Evolutionary conservation across 345 rosid species (phyloP).

Genomic region (Carallia pectinifolia): DNA sequence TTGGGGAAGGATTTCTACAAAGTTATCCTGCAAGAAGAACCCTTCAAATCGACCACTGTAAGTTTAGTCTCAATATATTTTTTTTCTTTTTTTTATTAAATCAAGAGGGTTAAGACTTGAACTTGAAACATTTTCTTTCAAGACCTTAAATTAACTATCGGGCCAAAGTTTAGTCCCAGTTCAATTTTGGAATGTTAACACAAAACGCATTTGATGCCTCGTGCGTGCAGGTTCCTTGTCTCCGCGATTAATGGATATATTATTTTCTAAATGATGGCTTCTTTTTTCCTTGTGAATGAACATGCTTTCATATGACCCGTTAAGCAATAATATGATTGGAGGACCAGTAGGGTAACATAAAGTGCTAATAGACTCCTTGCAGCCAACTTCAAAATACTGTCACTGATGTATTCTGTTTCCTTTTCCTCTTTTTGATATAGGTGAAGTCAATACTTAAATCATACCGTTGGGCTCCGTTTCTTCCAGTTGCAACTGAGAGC

Average conservation of each 20-base stretch:
- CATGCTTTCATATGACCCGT: neutral
- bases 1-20: slow-evolving; percentile 77
- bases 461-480: slow-evolving; percentile 77
- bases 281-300: neutral
- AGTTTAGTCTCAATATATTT: slow-evolving; percentile 6
- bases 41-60: slow-evolving; percentile 78
- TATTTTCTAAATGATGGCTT: neutral
- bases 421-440: slow-evolving; percentile 30
- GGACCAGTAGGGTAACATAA: neutral
- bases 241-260: neutral
- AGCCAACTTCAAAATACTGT: neutral
- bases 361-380: neutral
- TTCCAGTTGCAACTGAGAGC: slow-evolving; percentile 67
- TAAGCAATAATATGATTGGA: neutral
- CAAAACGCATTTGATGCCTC: neutral
- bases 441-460: slow-evolving; percentile 71
- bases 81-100: too few relatives aligned
- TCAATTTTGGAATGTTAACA: neutral
- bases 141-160: too few relatives aligned
- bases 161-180: too few relatives aligned
- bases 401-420: slow-evolving; percentile 3
- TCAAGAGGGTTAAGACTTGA: too few relatives aligned
- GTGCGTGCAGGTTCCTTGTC: neutral
- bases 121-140: too few relatives aligned
- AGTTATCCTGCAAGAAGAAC: slow-evolving; percentile 77